Base-by-base conservation (phyloP, 2,329 filamentous ascomycete genomes). In the Dactylellina parvicollis region DNA sequence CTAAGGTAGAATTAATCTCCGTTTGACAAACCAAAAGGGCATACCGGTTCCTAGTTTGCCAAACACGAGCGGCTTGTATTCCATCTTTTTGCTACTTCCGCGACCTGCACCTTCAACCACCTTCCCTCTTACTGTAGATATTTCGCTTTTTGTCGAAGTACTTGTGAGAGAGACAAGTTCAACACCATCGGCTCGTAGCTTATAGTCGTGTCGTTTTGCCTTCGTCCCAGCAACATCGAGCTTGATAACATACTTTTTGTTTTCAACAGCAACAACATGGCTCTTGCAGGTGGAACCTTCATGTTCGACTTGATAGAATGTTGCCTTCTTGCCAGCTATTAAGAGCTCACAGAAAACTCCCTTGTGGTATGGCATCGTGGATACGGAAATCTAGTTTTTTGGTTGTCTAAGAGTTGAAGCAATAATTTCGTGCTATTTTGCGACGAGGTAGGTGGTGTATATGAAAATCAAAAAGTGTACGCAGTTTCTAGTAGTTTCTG, bases 361-460 rank as follows among this genome's bases (percentile, higher is more conserved):
- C n/a, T 54, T 54, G 28, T 18, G 14, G 26, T 12, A 54, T 34
- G 8, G 26, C 49, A 54, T 54, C n/a, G n/a, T n/a, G n/a, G n/a
- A n/a, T n/a, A n/a, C n/a, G n/a, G n/a, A n/a, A n/a, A n/a, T n/a
- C n/a, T n/a, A n/a, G n/a, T n/a, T n/a, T n/a, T n/a, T n/a, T n/a
- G n/a, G n/a, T n/a, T n/a, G n/a, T n/a, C n/a, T n/a, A n/a, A n/a
- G n/a, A n/a, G n/a, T n/a, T n/a, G n/a, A n/a, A n/a, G n/a, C n/a
- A n/a, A n/a, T n/a, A n/a, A n/a, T n/a, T n/a, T n/a, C n/a, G n/a
- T n/a, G n/a, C n/a, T n/a, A n/a, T n/a, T n/a, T n/a, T n/a, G n/a
- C n/a, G n/a, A n/a, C n/a, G n/a, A n/a, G n/a, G n/a, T n/a, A n/a
- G n/a, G n/a, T n/a, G n/a, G n/a, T n/a, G n/a, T n/a, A n/a, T n/a